Evolutionary conservation across 1,139 yeast genomes (phyloP).

Genomic region (Wickerhamiella pararugosa): DNA sequence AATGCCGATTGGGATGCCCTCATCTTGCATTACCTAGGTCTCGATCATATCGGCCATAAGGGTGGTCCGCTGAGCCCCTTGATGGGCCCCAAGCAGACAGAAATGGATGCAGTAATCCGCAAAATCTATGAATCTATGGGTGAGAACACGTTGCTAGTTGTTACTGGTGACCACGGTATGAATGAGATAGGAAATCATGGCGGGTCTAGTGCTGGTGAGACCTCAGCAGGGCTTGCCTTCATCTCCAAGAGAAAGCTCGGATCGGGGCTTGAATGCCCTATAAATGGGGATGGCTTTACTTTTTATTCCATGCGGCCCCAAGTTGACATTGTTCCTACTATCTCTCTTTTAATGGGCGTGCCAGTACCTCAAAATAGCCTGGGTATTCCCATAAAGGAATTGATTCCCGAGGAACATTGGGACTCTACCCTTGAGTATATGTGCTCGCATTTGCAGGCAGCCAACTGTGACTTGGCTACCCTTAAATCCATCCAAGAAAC

Average conservation of each 20-base stretch:
- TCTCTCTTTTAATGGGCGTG: constrained; percentile 54
- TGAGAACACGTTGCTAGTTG: constrained; percentile 50
- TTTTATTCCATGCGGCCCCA: constrained; percentile 52
- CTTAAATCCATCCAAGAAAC: constrained; percentile 23
- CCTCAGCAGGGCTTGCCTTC: constrained; percentile 71
- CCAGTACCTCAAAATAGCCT: constrained; percentile 79
- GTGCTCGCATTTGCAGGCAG: constrained; percentile 3
- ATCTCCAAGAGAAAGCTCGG: constrained; percentile 27
- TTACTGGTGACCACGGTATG: constrained; percentile 96
- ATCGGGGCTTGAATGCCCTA: constrained; percentile 13
- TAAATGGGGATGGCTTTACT: constrained; percentile 33
- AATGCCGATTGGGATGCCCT: constrained; percentile 58
- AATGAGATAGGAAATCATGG: constrained; percentile 46
- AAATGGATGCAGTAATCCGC: constrained; percentile 61
- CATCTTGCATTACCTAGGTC: constrained; percentile 78
- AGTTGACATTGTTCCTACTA: constrained; percentile 77
- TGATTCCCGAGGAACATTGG: constrained; percentile 36
- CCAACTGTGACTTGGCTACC: too few relatives aligned
- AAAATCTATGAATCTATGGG: constrained; percentile 37
- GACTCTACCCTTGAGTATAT: constrained; percentile 24
- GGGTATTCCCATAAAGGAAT: constrained; percentile 50
- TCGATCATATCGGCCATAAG: constrained; percentile 95
- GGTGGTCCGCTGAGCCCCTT: constrained; percentile 74
- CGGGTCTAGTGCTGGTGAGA: constrained; percentile 84
- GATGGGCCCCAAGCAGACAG: constrained; percentile 69